Base-by-base conservation (phyloP, 1,284 basidiomycete genomes). In the Vanrija humicola region DNA sequence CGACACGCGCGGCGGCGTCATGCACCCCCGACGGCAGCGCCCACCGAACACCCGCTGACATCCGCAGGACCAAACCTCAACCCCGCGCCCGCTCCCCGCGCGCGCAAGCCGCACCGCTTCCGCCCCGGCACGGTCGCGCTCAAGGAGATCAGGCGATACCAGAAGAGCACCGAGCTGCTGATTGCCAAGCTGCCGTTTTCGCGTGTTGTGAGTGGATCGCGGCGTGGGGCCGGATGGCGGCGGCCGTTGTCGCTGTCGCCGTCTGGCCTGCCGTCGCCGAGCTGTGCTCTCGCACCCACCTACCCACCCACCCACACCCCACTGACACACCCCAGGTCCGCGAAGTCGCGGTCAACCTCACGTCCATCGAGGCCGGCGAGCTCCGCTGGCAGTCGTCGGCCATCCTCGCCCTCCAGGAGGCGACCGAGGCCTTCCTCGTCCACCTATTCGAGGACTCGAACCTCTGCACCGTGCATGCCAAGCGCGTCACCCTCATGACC, bases 401-500 rank as follows among this genome's bases (percentile, higher is more conserved):
- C 5, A 82, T 97, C 52, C 73, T 92, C 59, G 94, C 94, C 3
- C 77, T 97, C 55, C 93, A 97, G 70, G 93, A 97, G 77, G 93
- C 93, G 9, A 90, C 91, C 25, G 93, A 97, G 76, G 92, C 93
- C 15, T 97, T 86, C 67, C 80, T 97, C 14, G 89, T 97, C 15
- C 92, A 96, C 78, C 78, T 97, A 40, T 96, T 97, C 64, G 93
- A 97, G 77, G 93, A 97, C 76, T 89, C 93, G 46, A 97, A 97
- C 75, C 78, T 97, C 45, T 96, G 93, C 71, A 94, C 96, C 5
- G 90, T 99, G 61, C 96, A 99, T 73, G 95, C 96, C 26, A 97
- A 96, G 78, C 88, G 95, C 68, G 96, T 99, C 14, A 99, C 96
- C 7, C 88, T 99, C 68, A 97, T 97, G 94, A 90, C 92, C 61